Base-by-base conservation (phyloP, 2,329 filamentous ascomycete genomes). In the Stagonosporopsis tanaceti region DNA sequence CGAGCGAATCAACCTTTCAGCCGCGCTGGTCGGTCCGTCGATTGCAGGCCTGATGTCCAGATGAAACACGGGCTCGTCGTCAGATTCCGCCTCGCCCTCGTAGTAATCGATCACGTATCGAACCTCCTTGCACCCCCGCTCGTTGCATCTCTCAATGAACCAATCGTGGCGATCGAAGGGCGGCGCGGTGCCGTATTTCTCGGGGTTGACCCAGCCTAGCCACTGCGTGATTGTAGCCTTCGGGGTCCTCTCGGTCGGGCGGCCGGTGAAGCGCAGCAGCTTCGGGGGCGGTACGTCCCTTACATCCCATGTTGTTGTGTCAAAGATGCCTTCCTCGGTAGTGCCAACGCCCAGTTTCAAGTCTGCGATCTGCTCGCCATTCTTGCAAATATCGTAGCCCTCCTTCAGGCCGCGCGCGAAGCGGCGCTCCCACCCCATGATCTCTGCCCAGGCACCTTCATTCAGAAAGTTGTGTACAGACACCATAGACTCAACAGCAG, bases 61-160 rank as follows among this genome's bases (percentile, higher is more conserved):
- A 76, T 89, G 97, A 80, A 99, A 99, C 6, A 98, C 93, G 2
- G 95, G 94, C 74, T 97, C 92, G 30, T 93, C 95, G 0, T 87
- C 91, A 2, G 89, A 87, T 70, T 96, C 92, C 1, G 90, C 89
- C 24, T 89, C 88, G 6, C 88, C 94, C 32, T 90, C 89, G 77
- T 98, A 98, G 78, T 97, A 98, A 77, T 99, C 95, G 74, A 99
- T 99, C 53, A 99, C 87, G 76, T 99, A 99, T 69, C 95, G 87
- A 42, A 97, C 82, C 80, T 97, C 89, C 74, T 89, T 89, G 68
- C 81, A 83, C 57, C 88, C 75, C 27, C 91, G 91, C 51, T 88
- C 82, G 5, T 82, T 79, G 32, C 89, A 84, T 61, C 95, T 85
- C 63, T 91, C 85, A 39, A 99, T 91, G 73, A 89, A 98, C 95